Evolutionary conservation across 2,329 filamentous ascomycete species (phyloP).

Genomic region (Aspergillus sp.): DNA sequence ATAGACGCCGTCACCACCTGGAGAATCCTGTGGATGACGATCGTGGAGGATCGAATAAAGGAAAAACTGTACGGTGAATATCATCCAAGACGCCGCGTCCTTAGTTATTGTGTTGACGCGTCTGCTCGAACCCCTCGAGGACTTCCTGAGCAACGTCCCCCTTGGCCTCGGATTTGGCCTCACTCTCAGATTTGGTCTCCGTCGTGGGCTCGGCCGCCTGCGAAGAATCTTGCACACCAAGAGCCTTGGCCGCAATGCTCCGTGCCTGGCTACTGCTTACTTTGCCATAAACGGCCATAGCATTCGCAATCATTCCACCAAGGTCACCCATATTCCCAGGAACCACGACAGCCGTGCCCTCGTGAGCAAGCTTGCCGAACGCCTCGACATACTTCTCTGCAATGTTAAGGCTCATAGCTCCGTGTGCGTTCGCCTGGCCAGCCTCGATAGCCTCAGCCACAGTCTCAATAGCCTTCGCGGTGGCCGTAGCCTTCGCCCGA

Average conservation of each 20-base stretch:
- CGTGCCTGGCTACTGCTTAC: conserved; percentile 78
- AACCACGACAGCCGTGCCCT: conserved; percentile 92
- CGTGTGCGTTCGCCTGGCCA: conserved; percentile 73
- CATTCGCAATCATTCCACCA: conserved; percentile 93
- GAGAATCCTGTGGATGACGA: not conserved
- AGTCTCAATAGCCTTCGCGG: conserved; percentile 82
- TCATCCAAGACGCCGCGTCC: conserved; percentile 1
- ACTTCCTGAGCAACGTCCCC: conserved; percentile 42
- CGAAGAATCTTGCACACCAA: conserved; percentile 26
- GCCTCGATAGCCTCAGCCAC: conserved; percentile 74
- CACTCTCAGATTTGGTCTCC: conserved; percentile 13
- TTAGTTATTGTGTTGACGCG: conserved; percentile 34
- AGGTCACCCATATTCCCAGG: conserved; percentile 97
- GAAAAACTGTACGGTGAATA: conserved; percentile 5
- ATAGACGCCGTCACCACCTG: not conserved
- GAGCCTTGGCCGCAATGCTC: conserved; percentile 50
- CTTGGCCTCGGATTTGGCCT: conserved; percentile 17
- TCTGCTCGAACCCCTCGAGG: conserved; percentile 50
- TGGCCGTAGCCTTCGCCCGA: conserved; percentile 78
- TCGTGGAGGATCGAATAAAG: not conserved
- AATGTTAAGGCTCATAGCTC: conserved; percentile 81
- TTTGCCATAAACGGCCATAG: conserved; percentile 92
- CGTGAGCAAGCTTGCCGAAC: conserved; percentile 87
- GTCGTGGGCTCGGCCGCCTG: conserved; percentile 18
- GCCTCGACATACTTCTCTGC: conserved; percentile 98